phyloP scores from a whole-genome alignment of 2,329 filamentous ascomycete species.

The Diaporthe longicolla region DNA sequence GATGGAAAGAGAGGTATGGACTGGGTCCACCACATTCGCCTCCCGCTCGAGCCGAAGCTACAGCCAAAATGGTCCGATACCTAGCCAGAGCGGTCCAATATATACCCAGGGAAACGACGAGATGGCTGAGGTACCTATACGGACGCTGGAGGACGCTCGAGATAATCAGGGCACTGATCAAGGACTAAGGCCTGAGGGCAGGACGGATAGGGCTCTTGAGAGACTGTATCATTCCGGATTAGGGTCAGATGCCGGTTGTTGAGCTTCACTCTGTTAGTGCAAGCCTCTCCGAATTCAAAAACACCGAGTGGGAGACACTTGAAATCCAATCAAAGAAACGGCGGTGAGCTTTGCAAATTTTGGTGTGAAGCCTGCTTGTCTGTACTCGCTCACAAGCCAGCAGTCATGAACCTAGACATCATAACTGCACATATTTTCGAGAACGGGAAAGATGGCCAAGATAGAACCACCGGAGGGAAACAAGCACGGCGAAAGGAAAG shows the following conservation, averaged over 20 bases:
- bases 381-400: no score
- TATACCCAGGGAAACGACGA: neutral
- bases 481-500: no score
- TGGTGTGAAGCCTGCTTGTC: no score
- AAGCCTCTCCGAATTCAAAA: neutral
- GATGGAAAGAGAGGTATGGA: neutral
- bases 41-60: neutral
- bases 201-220: neutral
- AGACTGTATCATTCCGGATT: slow-evolving; percentile 8
- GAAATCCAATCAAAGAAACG: no score
- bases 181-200: neutral
- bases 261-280: neutral
- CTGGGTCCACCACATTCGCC: neutral
- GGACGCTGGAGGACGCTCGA: slow-evolving; percentile 13
- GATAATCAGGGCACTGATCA: neutral
- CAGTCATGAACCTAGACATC: no score
- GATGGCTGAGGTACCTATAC: neutral
- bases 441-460: no score
- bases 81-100: no score
- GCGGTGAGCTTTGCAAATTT: no score
- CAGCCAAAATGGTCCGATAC: neutral
- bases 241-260: neutral
- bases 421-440: no score
- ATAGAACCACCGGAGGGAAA: no score
- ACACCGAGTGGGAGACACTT: no score